Evolutionary conservation across 2,329 filamentous ascomycete species (phyloP), one percentile per base, ranked within the genome.

Genomic region (Atkinsonella hypoxylon): DNA sequence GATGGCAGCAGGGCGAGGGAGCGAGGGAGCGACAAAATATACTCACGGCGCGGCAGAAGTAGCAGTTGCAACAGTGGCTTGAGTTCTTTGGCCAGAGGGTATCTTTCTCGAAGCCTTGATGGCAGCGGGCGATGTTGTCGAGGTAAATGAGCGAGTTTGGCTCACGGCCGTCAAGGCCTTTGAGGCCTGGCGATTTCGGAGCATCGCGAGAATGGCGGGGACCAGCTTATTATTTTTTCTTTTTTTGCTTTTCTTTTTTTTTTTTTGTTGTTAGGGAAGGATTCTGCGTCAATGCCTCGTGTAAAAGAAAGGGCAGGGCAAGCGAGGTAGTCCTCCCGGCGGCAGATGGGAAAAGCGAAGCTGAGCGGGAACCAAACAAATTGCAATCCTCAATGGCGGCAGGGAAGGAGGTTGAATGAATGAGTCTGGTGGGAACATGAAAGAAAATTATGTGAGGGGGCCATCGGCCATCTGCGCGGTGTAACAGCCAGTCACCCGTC

Each of bases 11-110:
- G n/a, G 22, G 9, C 13, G 26, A 20, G 30, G 39, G 41, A 15
- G 26, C 30, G 55, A 47, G 52, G 32, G 48, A 39, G 36, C 30
- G 30, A 50, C 32, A 17, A 17, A 51, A 20, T 55, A 57, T 52
- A 74, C 81, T 65, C 72, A 84, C 79, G 74, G 64, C 54, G 74
- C 70, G 51, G 74, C 63, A 52, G 53, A 53, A 32, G 68, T 68
- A 42, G 73, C 69, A 40, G 68, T 67, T 39, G 73, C 68, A 38
- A 71, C 68, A 34, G 76, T 77, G 32, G 74, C 69, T 56, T 78
- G 72, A 61, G 67, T 73, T 62, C 76, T 73, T 50, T 67, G 62
- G 41, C 65, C 67, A 20, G 65, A 58, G 32, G 70, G 64, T 4
- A 63, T 62, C 58, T 71, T 76, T 57, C 67, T 71, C 47, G 61